These are phyloP conservation scores for Akanthomyces muscarius DNA, from an alignment of 2,329 filamentous ascomycete genomes.

Conservation along the genomic window DNA sequence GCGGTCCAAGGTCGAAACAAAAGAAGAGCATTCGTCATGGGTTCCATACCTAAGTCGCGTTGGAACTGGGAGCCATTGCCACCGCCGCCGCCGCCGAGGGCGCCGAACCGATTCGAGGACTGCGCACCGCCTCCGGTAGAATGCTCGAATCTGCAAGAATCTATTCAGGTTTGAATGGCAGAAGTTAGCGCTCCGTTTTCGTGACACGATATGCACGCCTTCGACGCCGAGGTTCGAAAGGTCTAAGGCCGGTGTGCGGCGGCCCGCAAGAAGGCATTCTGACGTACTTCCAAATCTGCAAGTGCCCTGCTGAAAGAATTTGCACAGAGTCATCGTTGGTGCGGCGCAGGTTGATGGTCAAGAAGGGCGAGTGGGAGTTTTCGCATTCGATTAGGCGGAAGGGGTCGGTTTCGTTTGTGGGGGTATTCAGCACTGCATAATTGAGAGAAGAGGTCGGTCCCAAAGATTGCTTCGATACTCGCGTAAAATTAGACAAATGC, in stretches of 20 bases:
- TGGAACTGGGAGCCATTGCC: slow-evolving; percentile 23
- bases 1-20: not conserved
- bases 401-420: not conserved
- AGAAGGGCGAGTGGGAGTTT: not conserved
- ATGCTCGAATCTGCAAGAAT: slow-evolving; percentile 53
- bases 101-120: slow-evolving; percentile 54
- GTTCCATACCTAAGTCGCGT: slow-evolving; percentile 22
- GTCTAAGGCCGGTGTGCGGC: not conserved
- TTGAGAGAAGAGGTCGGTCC: not conserved
- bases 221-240: not conserved
- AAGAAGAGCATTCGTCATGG: not conserved
- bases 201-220: not conserved
- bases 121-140: slow-evolving; percentile 38
- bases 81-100: slow-evolving; percentile 34
- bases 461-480: not conserved
- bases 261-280: not conserved
- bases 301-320: slow-evolving; percentile 47
- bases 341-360: not conserved
- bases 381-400: slow-evolving; percentile 5
- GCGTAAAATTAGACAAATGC: not conserved
- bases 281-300: slow-evolving; percentile 50
- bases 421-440: not conserved
- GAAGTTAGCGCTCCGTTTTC: not conserved
- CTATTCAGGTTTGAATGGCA: slow-evolving; percentile 30
- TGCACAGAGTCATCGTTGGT: slow-evolving; percentile 41